Evolutionary conservation across 1,284 basidiomycete genomes (phyloP).

Genomic region (Phellopilus nigrolimitatus): DNA sequence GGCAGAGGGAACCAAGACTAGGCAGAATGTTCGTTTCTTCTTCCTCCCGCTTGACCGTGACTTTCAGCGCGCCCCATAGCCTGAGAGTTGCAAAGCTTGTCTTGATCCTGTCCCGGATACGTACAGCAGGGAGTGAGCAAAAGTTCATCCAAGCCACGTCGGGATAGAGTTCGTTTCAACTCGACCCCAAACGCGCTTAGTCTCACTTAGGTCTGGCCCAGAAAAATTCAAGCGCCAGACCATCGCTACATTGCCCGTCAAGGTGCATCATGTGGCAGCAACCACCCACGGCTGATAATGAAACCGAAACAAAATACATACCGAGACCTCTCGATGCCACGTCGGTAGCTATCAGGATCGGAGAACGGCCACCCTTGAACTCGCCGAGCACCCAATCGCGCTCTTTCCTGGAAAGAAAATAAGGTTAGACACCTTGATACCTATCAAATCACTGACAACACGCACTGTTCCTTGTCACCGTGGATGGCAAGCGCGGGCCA

Average conservation of each 20-base stretch:
- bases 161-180: background rate
- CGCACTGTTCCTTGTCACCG: conserved; percentile 95
- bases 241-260: conserved; percentile 18
- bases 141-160: background rate
- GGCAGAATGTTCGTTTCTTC: conserved; percentile 1
- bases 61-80: conserved; percentile 3
- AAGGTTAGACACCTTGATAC: conserved; percentile 22
- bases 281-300: conserved; percentile 17
- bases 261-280: conserved; percentile 27
- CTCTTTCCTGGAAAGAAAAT: conserved; percentile 64
- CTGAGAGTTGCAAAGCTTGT: conserved; percentile 14
- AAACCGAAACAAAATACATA: conserved; percentile 50
- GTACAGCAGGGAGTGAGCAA: conserved; percentile 8
- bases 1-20: conserved; percentile 10
- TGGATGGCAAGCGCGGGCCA: conserved; percentile 99
- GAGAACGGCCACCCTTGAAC: conserved; percentile 96
- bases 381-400: conserved; percentile 99
- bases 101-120: conserved; percentile 20
- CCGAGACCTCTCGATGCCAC: conserved; percentile 99
- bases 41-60: conserved; percentile 8
- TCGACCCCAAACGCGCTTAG: conserved; percentile 2
- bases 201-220: background rate
- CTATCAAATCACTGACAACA: conserved; percentile 28
- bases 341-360: conserved; percentile 97
- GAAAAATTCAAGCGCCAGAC: conserved; percentile 7